These are phyloP conservation scores for Alternaria infectoria DNA, from an alignment of 2,329 filamentous ascomycete genomes.

Conservation along the genomic window DNA sequence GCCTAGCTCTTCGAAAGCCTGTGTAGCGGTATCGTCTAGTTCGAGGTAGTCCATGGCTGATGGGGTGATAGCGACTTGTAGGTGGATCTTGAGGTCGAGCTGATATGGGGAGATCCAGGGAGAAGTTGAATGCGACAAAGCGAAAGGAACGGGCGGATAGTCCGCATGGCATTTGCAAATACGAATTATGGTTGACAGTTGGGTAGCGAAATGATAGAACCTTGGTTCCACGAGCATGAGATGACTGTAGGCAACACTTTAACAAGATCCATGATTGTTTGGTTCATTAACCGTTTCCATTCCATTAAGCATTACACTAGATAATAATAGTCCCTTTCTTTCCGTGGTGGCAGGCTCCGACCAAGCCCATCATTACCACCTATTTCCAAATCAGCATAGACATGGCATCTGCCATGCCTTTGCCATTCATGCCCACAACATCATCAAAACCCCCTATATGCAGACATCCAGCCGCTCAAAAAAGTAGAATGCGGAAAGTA, in stretches of 20 bases:
- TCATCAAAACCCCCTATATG: constrained; percentile 15
- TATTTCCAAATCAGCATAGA: neutral
- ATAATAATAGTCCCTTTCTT: constrained; percentile 29
- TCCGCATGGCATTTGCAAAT: neutral
- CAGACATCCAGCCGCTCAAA: constrained; percentile 27
- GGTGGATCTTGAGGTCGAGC: neutral
- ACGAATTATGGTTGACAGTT: neutral
- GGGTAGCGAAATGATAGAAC: neutral
- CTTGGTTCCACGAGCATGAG: neutral
- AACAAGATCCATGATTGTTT: neutral
- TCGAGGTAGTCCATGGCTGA: constrained; percentile 6
- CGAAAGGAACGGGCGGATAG: too few relatives aligned
- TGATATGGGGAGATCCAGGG: neutral
- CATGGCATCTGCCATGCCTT: neutral
- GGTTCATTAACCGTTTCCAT: constrained; percentile 9
- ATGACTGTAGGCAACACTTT: neutral
- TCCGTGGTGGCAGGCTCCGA: neutral
- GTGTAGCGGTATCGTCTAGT: constrained; percentile 11
- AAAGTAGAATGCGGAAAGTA: constrained; percentile 19
- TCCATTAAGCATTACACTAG: constrained; percentile 45
- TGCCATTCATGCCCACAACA: neutral
- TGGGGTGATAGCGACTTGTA: neutral
- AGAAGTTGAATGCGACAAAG: neutral
- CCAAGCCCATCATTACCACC: constrained; percentile 5
- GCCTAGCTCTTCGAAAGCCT: neutral